These are phyloP conservation scores for Craterostigma plantagineum DNA, from an alignment of 257 asterid species.

Conservation along the genomic window DNA sequence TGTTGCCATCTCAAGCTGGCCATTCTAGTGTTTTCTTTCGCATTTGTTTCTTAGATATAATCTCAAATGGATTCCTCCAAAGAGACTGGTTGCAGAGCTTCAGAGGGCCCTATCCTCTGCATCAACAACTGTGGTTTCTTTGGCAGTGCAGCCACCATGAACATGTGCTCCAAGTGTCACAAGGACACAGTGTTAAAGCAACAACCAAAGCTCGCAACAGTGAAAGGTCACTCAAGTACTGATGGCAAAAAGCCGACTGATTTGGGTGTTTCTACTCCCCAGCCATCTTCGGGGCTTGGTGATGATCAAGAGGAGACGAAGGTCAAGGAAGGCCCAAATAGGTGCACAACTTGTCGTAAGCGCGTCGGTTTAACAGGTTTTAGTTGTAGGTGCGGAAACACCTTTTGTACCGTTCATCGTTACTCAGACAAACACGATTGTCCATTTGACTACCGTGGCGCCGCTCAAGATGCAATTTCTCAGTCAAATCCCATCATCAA, in stretches of 20 bases:
- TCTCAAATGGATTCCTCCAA: neutral
- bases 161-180: constrained; percentile 2
- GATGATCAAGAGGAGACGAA: neutral
- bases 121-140: neutral
- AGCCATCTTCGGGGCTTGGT: neutral
- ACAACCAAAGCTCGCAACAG: neutral
- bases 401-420: neutral
- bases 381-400: neutral
- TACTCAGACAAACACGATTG: constrained; percentile 1
- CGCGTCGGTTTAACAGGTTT: constrained; percentile 1
- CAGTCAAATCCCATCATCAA: neutral
- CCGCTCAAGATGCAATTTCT: neutral
- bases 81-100: neutral
- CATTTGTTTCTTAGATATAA: too few species aligned
- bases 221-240: neutral
- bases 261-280: neutral
- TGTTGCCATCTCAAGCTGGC: too few species aligned
- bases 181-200: neutral
- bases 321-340: neutral
- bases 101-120: constrained; percentile 1
- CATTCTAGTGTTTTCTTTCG: too few species aligned
- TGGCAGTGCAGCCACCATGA: neutral
- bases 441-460: neutral
- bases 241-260: neutral
- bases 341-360: neutral